Evolutionary conservation across 2,329 filamentous ascomycete species (phyloP).

Genomic region (Talaromyces sp.): DNA sequence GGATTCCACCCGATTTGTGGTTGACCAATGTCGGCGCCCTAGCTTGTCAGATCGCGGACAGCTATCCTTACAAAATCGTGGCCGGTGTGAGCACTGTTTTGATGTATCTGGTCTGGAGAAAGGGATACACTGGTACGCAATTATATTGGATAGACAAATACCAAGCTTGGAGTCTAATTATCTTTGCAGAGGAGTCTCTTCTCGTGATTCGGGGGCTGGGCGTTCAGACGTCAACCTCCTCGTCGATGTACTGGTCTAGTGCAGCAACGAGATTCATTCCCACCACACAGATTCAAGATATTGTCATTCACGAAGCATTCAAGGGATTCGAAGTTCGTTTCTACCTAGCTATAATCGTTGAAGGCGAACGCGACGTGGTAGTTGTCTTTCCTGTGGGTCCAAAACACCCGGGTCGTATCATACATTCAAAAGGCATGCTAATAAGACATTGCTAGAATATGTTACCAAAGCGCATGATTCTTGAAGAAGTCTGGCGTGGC

Average conservation of each 20-base stretch:
- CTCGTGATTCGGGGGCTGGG: slow-evolving; percentile 84
- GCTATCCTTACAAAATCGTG: slow-evolving; percentile 39
- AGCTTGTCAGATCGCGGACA: slow-evolving; percentile 31
- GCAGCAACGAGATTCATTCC: slow-evolving; percentile 74
- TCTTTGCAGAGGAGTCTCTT: slow-evolving; percentile 69
- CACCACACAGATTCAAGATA: slow-evolving; percentile 84
- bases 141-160: neutral
- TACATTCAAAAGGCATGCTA: slow-evolving; percentile 4
- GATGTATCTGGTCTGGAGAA: slow-evolving; percentile 41
- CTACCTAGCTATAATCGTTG: slow-evolving; percentile 84
- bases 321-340: slow-evolving; percentile 84
- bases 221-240: slow-evolving; percentile 76
- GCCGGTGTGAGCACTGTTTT: slow-evolving; percentile 32
- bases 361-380: slow-evolving; percentile 79
- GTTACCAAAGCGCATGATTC: slow-evolving; percentile 65
- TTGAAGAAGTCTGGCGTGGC: slow-evolving; percentile 89
- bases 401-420: slow-evolving; percentile 9
- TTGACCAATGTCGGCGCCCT: slow-evolving; percentile 25
- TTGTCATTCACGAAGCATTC: slow-evolving; percentile 94
- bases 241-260: slow-evolving; percentile 60
- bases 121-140: slow-evolving; percentile 47
- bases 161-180: neutral
- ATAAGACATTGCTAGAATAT: slow-evolving; percentile 44
- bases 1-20: slow-evolving; percentile 29
- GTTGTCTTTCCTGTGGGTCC: slow-evolving; percentile 79